These are phyloP conservation scores for Paramecium bursaria DNA, from an alignment of 73 alveolate species.

Conservation along the genomic window DNA sequence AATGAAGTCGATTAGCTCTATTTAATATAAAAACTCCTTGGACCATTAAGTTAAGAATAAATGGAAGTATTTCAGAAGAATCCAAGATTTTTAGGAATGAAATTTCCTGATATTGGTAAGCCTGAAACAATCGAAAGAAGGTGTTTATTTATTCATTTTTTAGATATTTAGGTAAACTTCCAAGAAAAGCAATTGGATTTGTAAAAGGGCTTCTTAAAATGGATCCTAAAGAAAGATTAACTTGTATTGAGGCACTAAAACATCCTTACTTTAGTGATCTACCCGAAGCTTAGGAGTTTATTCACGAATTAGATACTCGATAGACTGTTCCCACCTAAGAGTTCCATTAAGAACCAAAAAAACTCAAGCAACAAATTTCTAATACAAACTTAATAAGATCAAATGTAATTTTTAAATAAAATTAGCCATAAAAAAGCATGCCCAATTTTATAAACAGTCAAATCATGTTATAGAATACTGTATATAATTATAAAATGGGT, in stretches of 20 bases:
- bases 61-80: constrained; percentile 85
- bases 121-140: constrained; percentile 96
- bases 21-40: constrained; percentile 87
- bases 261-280: constrained; percentile 84
- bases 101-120: constrained; percentile 89
- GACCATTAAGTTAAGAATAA: constrained; percentile 84
- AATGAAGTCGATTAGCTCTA: constrained; percentile 91
- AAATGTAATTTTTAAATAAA: background rate
- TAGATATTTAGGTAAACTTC: constrained; percentile 85
- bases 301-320: constrained; percentile 41
- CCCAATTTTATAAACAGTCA: constrained; percentile 46
- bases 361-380: background rate
- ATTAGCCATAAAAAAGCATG: background rate
- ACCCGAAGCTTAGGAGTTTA: constrained; percentile 57
- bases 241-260: constrained; percentile 77
- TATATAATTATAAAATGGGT: constrained; percentile 42
- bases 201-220: constrained; percentile 79
- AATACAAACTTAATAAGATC: constrained; percentile 1
- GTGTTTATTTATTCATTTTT: background rate
- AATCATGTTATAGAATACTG: constrained; percentile 36
- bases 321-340: background rate
- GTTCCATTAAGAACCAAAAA: background rate
- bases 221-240: constrained; percentile 86
- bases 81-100: constrained; percentile 90
- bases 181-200: constrained; percentile 71